phyloP scores from a whole-genome alignment of 2,329 filamentous ascomycete species.

The Bimuria novae-zelandiae region DNA sequence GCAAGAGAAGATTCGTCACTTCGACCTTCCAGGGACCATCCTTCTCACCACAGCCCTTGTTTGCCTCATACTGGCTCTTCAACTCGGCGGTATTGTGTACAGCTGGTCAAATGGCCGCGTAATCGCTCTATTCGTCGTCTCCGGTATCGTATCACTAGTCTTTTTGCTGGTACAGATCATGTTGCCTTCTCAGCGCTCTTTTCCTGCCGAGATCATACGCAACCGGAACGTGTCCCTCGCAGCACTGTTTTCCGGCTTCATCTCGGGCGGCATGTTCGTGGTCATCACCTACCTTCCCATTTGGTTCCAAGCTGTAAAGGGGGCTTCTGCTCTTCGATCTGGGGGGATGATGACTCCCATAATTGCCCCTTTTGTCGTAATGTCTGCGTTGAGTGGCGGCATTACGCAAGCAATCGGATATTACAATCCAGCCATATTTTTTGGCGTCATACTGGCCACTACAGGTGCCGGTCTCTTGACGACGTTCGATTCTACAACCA shows the following conservation, averaged over 20 bases:
- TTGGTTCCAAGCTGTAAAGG: conserved; percentile 8
- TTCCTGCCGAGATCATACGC: background rate
- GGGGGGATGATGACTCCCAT: conserved; percentile 16
- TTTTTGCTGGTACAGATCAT: background rate
- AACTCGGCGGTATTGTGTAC: conserved; percentile 45
- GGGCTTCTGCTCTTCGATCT: conserved; percentile 5
- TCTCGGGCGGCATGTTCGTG: conserved; percentile 11
- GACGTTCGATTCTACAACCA: background rate
- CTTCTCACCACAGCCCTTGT: conserved; percentile 46
- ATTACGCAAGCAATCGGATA: conserved; percentile 34
- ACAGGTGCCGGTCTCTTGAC: conserved; percentile 21
- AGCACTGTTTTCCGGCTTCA: conserved; percentile 3
- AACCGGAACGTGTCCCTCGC: conserved; percentile 7
- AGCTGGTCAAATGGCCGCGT: conserved; percentile 51
- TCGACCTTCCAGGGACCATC: conserved; percentile 50
- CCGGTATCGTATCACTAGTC: background rate
- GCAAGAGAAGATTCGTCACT: conserved; percentile 45
- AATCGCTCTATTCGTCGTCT: conserved; percentile 51
- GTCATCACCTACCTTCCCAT: conserved; percentile 9
- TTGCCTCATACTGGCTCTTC: conserved; percentile 51
- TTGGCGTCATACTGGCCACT: conserved; percentile 24
- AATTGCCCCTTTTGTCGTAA: conserved; percentile 41
- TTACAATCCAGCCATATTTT: conserved; percentile 38
- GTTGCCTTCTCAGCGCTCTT: background rate
- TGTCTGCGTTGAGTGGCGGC: conserved; percentile 32